Conservation (phyloP, 2,329 filamentous ascomycete genomes). For the Ceratocystis lukuohia region DNA sequence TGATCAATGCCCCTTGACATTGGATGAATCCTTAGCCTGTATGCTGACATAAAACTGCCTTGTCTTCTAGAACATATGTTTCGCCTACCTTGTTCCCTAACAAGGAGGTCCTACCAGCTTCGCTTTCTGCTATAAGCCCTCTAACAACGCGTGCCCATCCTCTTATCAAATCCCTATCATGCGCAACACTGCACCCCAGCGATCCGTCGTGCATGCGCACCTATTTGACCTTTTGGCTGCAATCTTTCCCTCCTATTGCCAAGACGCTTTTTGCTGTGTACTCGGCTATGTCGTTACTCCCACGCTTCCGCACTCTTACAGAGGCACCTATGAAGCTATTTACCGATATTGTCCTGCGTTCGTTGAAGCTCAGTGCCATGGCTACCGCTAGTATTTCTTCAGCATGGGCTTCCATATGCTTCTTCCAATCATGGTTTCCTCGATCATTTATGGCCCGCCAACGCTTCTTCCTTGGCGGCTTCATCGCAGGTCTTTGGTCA, state of each 20-base stretch:
- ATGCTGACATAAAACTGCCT: conserved; percentile 5
- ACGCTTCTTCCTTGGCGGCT: conserved; percentile 80
- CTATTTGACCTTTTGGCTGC: conserved; percentile 76
- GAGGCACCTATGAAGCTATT: conserved; percentile 54
- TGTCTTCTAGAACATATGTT: conserved; percentile 48
- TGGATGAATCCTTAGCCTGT: conserved; percentile 19
- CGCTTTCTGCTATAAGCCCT: conserved; percentile 56
- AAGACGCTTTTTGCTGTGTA: conserved; percentile 68
- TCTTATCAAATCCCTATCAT: conserved; percentile 70
- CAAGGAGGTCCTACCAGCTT: conserved; percentile 49
- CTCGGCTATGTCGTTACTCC: conserved; percentile 51
- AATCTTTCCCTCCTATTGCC: conserved; percentile 64
- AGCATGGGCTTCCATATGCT: conserved; percentile 77
- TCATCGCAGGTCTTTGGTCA: conserved; percentile 73
- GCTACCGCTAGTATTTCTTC: conserved; percentile 68
- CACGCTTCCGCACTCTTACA: conserved; percentile 54
- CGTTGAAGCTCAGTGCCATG: conserved; percentile 64
- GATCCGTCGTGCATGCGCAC: conserved; percentile 82
- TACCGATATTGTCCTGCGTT: conserved; percentile 45
- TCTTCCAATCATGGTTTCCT: conserved; percentile 72
- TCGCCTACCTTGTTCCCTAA: conserved; percentile 78
- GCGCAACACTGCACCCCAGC: conserved; percentile 74
- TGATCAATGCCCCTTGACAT: not conserved
- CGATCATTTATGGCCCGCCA: conserved; percentile 62
- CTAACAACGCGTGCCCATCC: conserved; percentile 78